Percentiles rank a stretch among this genome's conserved stretches.
phyloP scores from a whole-genome alignment of 352 stramenopile genomes.

The Globisporangium yorkense region DNA sequence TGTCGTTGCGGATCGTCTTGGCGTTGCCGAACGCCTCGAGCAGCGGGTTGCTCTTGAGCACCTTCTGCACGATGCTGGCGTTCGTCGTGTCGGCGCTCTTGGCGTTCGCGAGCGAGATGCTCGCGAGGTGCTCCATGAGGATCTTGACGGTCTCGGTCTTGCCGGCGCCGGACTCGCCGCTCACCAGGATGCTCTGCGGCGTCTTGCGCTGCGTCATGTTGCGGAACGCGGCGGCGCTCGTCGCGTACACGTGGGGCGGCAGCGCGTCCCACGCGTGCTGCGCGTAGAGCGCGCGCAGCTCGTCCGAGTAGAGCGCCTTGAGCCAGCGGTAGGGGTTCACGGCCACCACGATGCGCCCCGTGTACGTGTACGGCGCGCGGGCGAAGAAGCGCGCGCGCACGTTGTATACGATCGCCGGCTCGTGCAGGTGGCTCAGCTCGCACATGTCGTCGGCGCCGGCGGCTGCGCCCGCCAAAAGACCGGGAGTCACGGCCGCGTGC shows the following conservation, averaged over 20 bases:
- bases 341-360: conserved; percentile 95
- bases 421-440: conserved; percentile 81
- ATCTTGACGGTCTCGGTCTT: conserved; percentile 97
- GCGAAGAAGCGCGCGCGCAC: conserved; percentile 79
- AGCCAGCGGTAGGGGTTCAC: conserved; percentile 95
- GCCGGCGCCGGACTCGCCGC: conserved; percentile 83
- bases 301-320: conserved; percentile 78
- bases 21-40: conserved; percentile 92
- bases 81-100: conserved; percentile 65
- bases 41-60: conserved; percentile 90
- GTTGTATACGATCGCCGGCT: conserved; percentile 92
- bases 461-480: conserved; percentile 21
- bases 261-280: conserved; percentile 54
- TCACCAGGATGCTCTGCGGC: conserved; percentile 83
- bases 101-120: conserved; percentile 65
- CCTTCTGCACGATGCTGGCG: conserved; percentile 76
- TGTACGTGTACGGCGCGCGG: conserved; percentile 94
- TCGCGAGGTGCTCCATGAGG: conserved; percentile 94
- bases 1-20: conserved; percentile 95
- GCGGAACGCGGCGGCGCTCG: conserved; percentile 75
- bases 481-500: conserved; percentile 18
- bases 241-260: conserved; percentile 89
- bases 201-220: conserved; percentile 71
- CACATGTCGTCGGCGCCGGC: conserved; percentile 80
- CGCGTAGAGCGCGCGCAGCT: conserved; percentile 69